phyloP scores from a whole-genome alignment of 202 grass and related monocot species.

The Eragrostis tef region DNA sequence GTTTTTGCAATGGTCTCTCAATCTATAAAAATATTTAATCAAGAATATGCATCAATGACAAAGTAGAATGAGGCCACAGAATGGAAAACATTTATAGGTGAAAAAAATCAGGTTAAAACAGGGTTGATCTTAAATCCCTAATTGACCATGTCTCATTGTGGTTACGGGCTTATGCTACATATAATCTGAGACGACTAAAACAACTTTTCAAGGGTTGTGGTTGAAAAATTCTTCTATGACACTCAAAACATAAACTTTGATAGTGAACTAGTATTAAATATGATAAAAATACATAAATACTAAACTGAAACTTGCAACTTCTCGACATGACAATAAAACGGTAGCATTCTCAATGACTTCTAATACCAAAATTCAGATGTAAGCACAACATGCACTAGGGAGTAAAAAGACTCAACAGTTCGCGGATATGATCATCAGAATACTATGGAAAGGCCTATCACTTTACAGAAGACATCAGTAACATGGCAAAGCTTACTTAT shows the following conservation, averaged over 20 bases:
- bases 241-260: constrained; percentile 10
- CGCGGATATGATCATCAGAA: no score
- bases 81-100: background rate
- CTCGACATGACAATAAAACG: background rate
- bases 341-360: background rate
- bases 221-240: constrained; percentile 4
- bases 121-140: background rate
- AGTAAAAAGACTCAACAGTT: background rate
- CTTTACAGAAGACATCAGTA: no score
- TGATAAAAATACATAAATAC: constrained; percentile 41
- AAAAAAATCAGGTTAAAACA: background rate
- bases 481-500: no score
- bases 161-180: constrained; percentile 9
- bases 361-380: constrained; percentile 4
- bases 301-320: no score
- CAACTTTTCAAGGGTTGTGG: background rate
- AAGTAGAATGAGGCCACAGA: no score
- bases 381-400: constrained; percentile 2
- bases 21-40: constrained; percentile 66
- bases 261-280: constrained; percentile 5
- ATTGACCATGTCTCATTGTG: background rate
- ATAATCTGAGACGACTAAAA: background rate
- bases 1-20: constrained; percentile 93
- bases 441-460: no score
- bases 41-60: constrained; percentile 37